Percentiles rank a stretch among this genome's conserved stretches.
Conservation (phyloP, 2,329 filamentous ascomycete genomes). For the Sporothrix curviconia region DNA sequence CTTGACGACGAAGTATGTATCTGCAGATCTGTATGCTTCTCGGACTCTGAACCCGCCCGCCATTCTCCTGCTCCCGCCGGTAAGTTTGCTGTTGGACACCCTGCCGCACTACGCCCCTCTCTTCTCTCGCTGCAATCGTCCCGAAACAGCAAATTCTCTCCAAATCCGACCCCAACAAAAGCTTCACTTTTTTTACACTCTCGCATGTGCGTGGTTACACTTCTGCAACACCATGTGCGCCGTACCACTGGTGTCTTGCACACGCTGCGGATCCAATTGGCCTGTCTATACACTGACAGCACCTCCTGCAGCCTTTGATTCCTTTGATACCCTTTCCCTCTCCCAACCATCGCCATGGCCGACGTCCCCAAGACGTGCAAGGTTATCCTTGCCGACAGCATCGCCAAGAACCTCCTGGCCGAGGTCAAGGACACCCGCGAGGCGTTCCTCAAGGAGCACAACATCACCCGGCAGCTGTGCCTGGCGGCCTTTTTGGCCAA, state of each 20-base stretch:
- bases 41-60: not conserved
- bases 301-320: not conserved
- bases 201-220: not conserved
- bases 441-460: slow-evolving; percentile 53
- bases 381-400: slow-evolving; percentile 80
- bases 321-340: not conserved
- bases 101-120: not conserved
- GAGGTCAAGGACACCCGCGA: slow-evolving; percentile 73
- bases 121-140: not conserved
- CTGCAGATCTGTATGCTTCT: slow-evolving; percentile 4
- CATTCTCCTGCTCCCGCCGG: not conserved
- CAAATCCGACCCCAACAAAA: not conserved
- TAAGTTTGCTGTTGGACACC: not conserved
- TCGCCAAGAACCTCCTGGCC: slow-evolving; percentile 71
- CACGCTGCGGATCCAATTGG: not conserved
- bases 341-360: slow-evolving; percentile 29
- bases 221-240: not conserved
- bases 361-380: slow-evolving; percentile 68
- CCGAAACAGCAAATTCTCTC: slow-evolving; percentile 3
- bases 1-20: slow-evolving; percentile 4
- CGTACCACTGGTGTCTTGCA: not conserved
- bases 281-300: not conserved
- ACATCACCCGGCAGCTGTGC: slow-evolving; percentile 52
- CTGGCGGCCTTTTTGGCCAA: slow-evolving; percentile 91
- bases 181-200: slow-evolving; percentile 6